Conservation (phyloP, 345 rosid genomes). For the Citrus cavaleriei region DNA sequence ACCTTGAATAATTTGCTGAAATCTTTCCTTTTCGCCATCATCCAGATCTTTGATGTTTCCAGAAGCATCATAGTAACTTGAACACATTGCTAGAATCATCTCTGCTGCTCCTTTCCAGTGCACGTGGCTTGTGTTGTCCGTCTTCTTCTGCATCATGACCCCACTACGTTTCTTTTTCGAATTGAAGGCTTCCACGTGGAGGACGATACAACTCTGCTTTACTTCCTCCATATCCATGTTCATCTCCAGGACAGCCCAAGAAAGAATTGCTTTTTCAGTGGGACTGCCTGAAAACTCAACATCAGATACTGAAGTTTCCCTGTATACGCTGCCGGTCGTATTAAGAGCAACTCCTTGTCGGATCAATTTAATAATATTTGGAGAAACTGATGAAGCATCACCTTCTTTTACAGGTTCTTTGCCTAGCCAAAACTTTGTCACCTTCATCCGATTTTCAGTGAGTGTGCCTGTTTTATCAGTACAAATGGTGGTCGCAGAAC, state of each 20-base stretch:
- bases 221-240: conserved; percentile 38
- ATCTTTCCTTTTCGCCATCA: conserved; percentile 20
- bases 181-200: conserved; percentile 68
- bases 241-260: conserved; percentile 57
- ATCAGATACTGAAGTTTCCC: conserved; percentile 24
- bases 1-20: conserved; percentile 48
- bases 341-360: conserved; percentile 61
- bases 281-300: conserved; percentile 58
- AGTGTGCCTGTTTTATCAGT: conserved; percentile 87
- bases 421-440: conserved; percentile 62
- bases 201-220: conserved; percentile 25
- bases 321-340: conserved; percentile 55
- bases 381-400: conserved; percentile 25
- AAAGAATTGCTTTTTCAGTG: conserved; percentile 70
- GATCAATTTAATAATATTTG: conserved; percentile 37
- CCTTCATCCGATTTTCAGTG: conserved; percentile 64
- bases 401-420: conserved; percentile 19
- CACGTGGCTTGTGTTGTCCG: conserved; percentile 33
- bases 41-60: conserved; percentile 37
- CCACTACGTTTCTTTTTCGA: conserved; percentile 71
- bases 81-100: conserved; percentile 67
- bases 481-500: conserved; percentile 73
- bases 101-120: conserved; percentile 91
- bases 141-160: conserved; percentile 36
- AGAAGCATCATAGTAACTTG: conserved; percentile 46